A percentile compares a stretch with the other conserved stretches of the same genome.
Conservation (phyloP, 2,329 filamentous ascomycete genomes). For the Cladophialophora bantiana region DNA sequence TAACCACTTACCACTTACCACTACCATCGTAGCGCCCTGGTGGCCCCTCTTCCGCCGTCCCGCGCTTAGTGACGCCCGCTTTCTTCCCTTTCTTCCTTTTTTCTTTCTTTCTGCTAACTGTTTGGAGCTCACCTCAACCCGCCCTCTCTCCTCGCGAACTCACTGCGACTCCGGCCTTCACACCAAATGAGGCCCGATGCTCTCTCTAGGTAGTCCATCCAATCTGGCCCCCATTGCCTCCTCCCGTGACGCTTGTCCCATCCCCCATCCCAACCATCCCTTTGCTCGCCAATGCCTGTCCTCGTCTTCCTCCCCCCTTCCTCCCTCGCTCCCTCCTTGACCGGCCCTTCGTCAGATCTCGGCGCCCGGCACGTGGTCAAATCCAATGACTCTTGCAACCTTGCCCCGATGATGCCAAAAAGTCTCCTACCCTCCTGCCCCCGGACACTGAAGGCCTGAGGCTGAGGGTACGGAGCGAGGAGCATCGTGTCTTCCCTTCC, state of each 20-base stretch:
- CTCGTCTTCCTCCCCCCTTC: not conserved
- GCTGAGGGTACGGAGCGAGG: conserved; percentile 16
- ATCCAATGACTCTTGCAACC: conserved; percentile 2
- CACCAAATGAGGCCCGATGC: not conserved
- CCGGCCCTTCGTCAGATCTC: conserved; percentile 25
- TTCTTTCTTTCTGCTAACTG: conserved; percentile 8
- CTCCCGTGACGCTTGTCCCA: not conserved
- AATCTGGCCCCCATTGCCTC: conserved; percentile 3
- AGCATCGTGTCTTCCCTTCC: not conserved
- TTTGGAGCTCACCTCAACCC: conserved; percentile 8
- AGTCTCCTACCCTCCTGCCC: conserved; percentile 1
- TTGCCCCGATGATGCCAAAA: conserved; percentile 25
- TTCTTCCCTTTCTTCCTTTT: conserved; percentile 5
- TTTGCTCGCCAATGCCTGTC: conserved; percentile 10
- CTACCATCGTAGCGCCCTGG: not conserved
- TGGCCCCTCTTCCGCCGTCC: conserved; percentile 16
- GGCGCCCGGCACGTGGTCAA: conserved; percentile 28
- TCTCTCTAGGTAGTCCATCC: conserved; percentile 5
- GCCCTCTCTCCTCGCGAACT: not conserved
- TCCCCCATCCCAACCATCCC: not conserved
- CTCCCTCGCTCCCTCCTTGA: not conserved
- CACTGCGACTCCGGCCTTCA: not conserved
- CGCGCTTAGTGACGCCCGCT: conserved; percentile 25
- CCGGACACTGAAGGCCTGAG: conserved; percentile 22
- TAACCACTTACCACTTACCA: not conserved